A percentile compares a stretch with the other conserved stretches of the same genome.
These are phyloP conservation scores for Neurospora sp. DNA, from an alignment of 495 filamentous ascomycete species.

Conservation along the genomic window DNA sequence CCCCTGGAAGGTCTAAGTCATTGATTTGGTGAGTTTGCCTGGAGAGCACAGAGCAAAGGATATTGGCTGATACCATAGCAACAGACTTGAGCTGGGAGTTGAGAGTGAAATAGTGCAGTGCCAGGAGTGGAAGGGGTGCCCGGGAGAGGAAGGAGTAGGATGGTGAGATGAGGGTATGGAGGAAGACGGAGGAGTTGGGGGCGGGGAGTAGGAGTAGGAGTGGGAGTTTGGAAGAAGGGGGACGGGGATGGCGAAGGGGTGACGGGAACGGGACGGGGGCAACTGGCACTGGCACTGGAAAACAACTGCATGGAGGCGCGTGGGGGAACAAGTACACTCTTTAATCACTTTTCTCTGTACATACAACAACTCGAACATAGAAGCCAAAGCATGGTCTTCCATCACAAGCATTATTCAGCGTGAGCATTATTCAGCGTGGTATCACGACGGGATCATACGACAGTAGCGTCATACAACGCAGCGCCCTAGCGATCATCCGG, in stretches of 20 bases:
- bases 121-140: neutral
- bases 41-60: neutral
- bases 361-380: neutral
- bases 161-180: neutral
- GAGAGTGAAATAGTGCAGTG: neutral
- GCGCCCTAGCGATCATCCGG: neutral
- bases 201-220: neutral
- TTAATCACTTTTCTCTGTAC: neutral
- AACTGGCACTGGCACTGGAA: neutral
- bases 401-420: neutral
- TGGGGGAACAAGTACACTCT: neutral
- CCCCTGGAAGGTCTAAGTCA: neutral
- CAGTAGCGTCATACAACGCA: neutral
- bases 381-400: neutral
- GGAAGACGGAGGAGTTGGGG: neutral
- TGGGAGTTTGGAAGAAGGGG: neutral
- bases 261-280: neutral
- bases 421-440: neutral
- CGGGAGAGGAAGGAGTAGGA: neutral
- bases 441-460: neutral
- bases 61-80: too few relatives aligned
- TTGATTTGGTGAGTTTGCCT: neutral
- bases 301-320: neutral
- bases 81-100: neutral
- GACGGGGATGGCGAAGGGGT: neutral